Evolutionary conservation across 2,329 filamentous ascomycete species (phyloP).

Genomic region (Hymenoscyphus occultus): DNA sequence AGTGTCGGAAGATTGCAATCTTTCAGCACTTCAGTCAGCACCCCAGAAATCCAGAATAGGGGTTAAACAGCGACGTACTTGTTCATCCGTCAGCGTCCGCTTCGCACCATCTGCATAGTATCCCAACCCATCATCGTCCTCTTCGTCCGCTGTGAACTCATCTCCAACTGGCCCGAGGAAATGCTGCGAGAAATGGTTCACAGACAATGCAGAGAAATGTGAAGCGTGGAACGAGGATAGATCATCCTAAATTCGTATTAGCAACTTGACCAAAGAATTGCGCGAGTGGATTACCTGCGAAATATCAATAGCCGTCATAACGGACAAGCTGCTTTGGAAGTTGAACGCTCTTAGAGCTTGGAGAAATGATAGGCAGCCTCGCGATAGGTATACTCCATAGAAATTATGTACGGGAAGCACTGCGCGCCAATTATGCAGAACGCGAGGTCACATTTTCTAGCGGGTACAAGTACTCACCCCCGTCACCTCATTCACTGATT

Average conservation of each 20-base stretch:
- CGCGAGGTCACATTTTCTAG: constrained; percentile 6
- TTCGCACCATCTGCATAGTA: constrained; percentile 86
- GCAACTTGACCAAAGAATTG: neutral
- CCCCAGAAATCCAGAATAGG: neutral
- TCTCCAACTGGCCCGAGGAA: constrained; percentile 48
- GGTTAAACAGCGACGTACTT: constrained; percentile 8
- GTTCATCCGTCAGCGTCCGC: constrained; percentile 85
- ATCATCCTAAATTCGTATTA: constrained; percentile 28
- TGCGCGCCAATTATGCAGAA: neutral
- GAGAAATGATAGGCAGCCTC: neutral
- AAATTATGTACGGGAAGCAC: constrained; percentile 2
- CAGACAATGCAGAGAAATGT: constrained; percentile 32
- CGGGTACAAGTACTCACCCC: no score
- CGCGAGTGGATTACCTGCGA: constrained; percentile 37
- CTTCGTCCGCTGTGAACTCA: constrained; percentile 42
- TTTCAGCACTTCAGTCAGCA: constrained; percentile 38
- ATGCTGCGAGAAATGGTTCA: constrained; percentile 54
- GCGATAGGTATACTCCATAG: neutral
- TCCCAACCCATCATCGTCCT: constrained; percentile 66
- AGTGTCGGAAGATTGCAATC: constrained; percentile 85
- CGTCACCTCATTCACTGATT: no score
- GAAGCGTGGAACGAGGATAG: constrained; percentile 30
- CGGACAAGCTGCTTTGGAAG: neutral
- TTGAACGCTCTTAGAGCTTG: neutral
- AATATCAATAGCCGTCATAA: constrained; percentile 37